Evolutionary conservation across 306 rosid genomes (phyloP).

Genomic region (Myrica gale): DNA sequence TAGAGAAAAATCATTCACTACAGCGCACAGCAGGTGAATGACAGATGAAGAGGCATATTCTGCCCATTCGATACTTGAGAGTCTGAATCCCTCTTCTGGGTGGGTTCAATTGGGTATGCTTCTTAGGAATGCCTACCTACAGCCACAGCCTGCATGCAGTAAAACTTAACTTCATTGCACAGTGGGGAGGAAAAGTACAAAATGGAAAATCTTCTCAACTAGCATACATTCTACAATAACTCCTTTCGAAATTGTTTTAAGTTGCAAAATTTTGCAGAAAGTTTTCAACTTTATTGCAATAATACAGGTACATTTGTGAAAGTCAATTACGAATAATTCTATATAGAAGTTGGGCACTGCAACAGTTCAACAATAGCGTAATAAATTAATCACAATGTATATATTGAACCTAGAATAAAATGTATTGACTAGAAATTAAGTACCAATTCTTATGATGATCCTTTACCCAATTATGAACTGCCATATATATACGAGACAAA

Average conservation of each 20-base stretch:
- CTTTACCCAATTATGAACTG: constrained; percentile 39
- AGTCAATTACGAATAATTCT: not conserved
- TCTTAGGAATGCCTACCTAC: too few relatives aligned
- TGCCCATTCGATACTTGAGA: too few relatives aligned
- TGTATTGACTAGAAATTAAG: not conserved
- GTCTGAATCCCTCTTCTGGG: too few relatives aligned
- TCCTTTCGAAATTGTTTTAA: not conserved
- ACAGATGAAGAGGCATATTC: too few relatives aligned
- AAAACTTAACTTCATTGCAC: too few relatives aligned
- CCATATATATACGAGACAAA: constrained; percentile 65
- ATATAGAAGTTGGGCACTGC: not conserved
- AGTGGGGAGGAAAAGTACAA: not conserved
- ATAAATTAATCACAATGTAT: not conserved
- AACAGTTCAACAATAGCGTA: not conserved
- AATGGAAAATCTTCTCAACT: too few relatives aligned
- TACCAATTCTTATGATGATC: constrained; percentile 1
- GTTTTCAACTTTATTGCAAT: not conserved
- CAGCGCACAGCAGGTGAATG: not conserved
- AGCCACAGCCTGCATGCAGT: too few relatives aligned
- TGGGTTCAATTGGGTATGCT: too few relatives aligned
- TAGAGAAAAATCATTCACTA: too few relatives aligned
- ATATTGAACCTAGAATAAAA: not conserved
- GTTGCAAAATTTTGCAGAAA: not conserved
- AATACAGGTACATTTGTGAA: not conserved
- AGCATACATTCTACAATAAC: too few relatives aligned